Evolutionary conservation across 257 asterid species (phyloP).

Genomic region (Dorcoceras hygrometricum): DNA sequence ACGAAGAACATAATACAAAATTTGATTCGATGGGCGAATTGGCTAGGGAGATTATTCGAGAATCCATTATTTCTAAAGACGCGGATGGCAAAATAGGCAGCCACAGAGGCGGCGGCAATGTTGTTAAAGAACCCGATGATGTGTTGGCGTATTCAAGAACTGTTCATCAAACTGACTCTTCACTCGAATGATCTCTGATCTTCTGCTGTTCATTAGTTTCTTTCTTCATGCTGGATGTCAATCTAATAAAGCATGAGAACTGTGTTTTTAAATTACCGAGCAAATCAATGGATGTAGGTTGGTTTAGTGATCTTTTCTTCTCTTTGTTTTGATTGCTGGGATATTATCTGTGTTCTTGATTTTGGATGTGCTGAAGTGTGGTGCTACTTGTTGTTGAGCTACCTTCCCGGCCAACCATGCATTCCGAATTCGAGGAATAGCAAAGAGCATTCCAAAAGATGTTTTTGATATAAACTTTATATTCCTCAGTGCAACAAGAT

Average conservation of each 20-base stretch:
- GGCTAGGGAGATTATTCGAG: constrained; percentile 16
- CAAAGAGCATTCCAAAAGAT: too few species aligned
- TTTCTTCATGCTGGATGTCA: background rate
- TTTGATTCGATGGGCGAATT: constrained; percentile 14
- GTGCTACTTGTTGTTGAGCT: too few species aligned
- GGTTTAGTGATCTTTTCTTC: too few species aligned
- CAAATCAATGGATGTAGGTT: too few species aligned
- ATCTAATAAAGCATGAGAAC: background rate
- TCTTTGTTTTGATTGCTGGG: too few species aligned
- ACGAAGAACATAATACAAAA: background rate
- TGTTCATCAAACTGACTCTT: constrained; percentile 22
- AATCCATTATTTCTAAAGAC: constrained; percentile 12
- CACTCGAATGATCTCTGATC: constrained; percentile 13
- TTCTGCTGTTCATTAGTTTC: background rate
- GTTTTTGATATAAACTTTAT: too few species aligned
- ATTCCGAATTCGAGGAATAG: too few species aligned
- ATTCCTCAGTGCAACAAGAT: too few species aligned
- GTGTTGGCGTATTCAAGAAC: constrained; percentile 22
- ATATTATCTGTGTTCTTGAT: too few species aligned
- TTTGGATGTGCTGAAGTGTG: too few species aligned
- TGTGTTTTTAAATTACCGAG: background rate
- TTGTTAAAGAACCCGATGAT: constrained; percentile 19
- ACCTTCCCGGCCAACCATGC: too few species aligned
- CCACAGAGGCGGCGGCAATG: background rate
- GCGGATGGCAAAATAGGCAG: background rate